Evolutionary conservation across 139 green algal species (phyloP), one percentile per base, ranked within the genome.

Genomic region (Coccomyxa sp.): DNA sequence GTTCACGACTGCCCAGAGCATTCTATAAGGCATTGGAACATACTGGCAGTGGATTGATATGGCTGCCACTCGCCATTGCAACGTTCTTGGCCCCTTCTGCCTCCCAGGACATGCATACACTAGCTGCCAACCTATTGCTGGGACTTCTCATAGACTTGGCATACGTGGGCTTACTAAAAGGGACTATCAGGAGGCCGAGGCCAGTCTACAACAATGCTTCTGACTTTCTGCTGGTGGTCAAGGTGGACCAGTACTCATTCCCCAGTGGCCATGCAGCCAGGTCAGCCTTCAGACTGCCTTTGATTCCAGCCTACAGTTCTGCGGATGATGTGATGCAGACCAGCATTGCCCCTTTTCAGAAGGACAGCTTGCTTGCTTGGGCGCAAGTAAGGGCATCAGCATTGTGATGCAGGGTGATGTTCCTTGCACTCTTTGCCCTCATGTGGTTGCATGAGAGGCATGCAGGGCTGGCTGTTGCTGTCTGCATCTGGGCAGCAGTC

Each of bases 221-320:
- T 0, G 88, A 93, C 74, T 91, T 89, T 40, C 40, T 83, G 12
- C 73, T 91, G 9, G 84, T 93, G 10, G 88, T 92, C 24, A 55
- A 84, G 6, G 89, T 93, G 24, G 89, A 93, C 76, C 55, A 78
- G 33, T 90, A 82, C 39, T 90, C 83, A 39, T 92, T 93, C 55
- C 89, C 89, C 16, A 86, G 76, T 44, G 89, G 89, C 31, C 89
- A 93, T 77, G 79, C 86, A 36, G 84, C 84, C 16, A 77, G 83
- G 83, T 72, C 44, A 24, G 7, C 44, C 37, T 22, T 34, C 73
- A 38, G 18, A 41, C 50, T 31, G 50, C 27, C 70, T 31, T 3
- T 12, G 34, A 75, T 50, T 41, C 50, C 27, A 64, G 1, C 5
- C 1, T 18, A 64, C 22, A 22, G 18, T 64, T 18, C 1, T 64